Evolutionary conservation across 2,329 filamentous ascomycete species (phyloP).

Genomic region (Stylonectria norvegica): DNA sequence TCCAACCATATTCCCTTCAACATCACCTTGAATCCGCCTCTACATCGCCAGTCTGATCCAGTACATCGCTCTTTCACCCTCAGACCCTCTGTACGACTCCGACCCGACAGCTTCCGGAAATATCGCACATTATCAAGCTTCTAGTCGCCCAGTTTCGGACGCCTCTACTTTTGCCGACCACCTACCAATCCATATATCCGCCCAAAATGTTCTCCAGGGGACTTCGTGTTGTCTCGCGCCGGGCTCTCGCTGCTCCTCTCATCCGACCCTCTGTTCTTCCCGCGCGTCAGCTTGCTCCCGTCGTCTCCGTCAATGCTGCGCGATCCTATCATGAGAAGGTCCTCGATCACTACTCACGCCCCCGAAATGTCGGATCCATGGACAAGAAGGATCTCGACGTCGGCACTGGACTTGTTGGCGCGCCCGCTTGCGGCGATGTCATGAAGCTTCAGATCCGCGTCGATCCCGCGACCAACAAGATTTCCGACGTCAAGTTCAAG

Average conservation of each 20-base stretch:
- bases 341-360: conserved; percentile 50
- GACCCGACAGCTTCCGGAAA: neutral
- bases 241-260: conserved; percentile 40
- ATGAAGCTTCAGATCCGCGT: conserved; percentile 83
- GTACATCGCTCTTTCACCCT: conserved; percentile 1
- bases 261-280: conserved; percentile 35
- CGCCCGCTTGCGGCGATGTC: conserved; percentile 84
- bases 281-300: conserved; percentile 41
- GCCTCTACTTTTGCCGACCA: conserved; percentile 4
- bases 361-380: conserved; percentile 55
- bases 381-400: conserved; percentile 77
- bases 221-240: conserved; percentile 42
- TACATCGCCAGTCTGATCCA: conserved; percentile 1
- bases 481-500: conserved; percentile 96
- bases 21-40: neutral
- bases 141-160: neutral
- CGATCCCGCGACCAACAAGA: conserved; percentile 81
- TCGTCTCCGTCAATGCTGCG: conserved; percentile 38
- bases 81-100: conserved; percentile 6
- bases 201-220: conserved; percentile 47
- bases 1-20: neutral
- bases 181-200: conserved; percentile 12
- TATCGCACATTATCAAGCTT: conserved; percentile 3
- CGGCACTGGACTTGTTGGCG: conserved; percentile 86
- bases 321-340: conserved; percentile 54